Evolutionary conservation across 805 yeast genomes (phyloP).

Genomic region (Metschnikowia lachancei): DNA sequence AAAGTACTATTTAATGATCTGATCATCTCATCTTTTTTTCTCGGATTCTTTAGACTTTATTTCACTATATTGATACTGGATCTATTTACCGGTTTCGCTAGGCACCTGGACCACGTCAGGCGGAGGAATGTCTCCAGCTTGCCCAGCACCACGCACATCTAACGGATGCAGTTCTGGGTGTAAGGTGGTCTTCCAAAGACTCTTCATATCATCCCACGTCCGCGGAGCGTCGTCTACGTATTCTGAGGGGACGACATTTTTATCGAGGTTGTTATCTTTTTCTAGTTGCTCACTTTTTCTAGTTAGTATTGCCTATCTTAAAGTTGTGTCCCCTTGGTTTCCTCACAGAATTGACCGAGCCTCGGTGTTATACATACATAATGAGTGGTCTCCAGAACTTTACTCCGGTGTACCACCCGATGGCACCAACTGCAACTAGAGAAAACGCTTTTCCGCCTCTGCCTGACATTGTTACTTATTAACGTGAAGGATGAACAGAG

Average conservation of each 20-base stretch:
- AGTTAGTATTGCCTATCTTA: slow-evolving; percentile 6
- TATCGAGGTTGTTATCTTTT: slow-evolving; percentile 63
- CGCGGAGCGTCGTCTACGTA: slow-evolving; percentile 31
- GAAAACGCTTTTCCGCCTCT: slow-evolving; percentile 26
- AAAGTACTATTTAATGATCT: no score
- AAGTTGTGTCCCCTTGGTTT: not conserved
- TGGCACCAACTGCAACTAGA: slow-evolving; percentile 23
- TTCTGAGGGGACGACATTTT: slow-evolving; percentile 56
- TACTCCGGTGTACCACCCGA: slow-evolving; percentile 49
- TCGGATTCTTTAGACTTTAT: not conserved
- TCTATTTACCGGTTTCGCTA: not conserved
- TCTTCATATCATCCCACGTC: slow-evolving; percentile 39
- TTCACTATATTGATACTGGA: not conserved
- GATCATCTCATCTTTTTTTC: no score
- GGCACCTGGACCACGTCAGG: not conserved
- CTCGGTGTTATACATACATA: slow-evolving; percentile 52
- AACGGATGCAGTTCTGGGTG: slow-evolving; percentile 26
- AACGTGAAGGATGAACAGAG: no score
- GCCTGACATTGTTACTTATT: slow-evolving; percentile 18
- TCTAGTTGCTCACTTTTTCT: slow-evolving; percentile 53
- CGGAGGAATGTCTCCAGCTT: slow-evolving; percentile 1
- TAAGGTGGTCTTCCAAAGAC: slow-evolving; percentile 29
- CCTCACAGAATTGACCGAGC: not conserved
- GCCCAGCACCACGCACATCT: slow-evolving; percentile 3
- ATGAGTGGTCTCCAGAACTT: slow-evolving; percentile 74